Base-by-base conservation (phyloP, 305 asterid species). In the Plantago lanceolata region DNA sequence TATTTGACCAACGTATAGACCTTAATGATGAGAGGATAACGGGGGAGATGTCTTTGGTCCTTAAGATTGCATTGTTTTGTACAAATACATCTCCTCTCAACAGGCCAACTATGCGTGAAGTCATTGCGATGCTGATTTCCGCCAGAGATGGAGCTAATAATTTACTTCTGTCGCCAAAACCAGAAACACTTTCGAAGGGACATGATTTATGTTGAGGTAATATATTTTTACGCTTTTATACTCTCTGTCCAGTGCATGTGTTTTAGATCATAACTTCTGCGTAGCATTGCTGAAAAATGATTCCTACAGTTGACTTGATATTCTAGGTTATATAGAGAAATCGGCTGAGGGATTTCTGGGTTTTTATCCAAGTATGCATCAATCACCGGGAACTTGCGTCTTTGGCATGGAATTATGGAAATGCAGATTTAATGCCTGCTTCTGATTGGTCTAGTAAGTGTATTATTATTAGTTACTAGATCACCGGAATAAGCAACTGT, bases 71-170 rank as follows among this genome's bases (percentile, higher is more conserved):
- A 18, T 53, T 90, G 71, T 85, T 90, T 57, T 90, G 97, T 63
- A 88, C 97, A 33, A 88, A 78, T 73, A 71, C 85, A 16, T 85
- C 95, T 15, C 97, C 96, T 44, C 71, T 73, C 58, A 85, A 84
- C 58, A 74, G 97, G 75, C 97, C 97, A 7, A 88, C 87, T n/a
- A 90, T 88, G 93, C 75, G 91, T 5, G 84, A 90, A 74, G 96
- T 90, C 12, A 77, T 88, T 6, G 75, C 94, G 4, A 90, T 88
- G 96, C 73, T 90, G 74, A 69, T 81, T 28, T 93, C 84, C 43
- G 81, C 82, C 6, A 76, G 82, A 78, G 97, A 85, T 54, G 80
- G 68, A 15, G 76, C 63, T 4, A 67, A 75, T 21, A 68, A 17
- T 54, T 73, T 77, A 19, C 75, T 75, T 15, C 71, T 85, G 6